Base-by-base conservation (phyloP, 257 asterid species). In the Eustoma russellianum region DNA sequence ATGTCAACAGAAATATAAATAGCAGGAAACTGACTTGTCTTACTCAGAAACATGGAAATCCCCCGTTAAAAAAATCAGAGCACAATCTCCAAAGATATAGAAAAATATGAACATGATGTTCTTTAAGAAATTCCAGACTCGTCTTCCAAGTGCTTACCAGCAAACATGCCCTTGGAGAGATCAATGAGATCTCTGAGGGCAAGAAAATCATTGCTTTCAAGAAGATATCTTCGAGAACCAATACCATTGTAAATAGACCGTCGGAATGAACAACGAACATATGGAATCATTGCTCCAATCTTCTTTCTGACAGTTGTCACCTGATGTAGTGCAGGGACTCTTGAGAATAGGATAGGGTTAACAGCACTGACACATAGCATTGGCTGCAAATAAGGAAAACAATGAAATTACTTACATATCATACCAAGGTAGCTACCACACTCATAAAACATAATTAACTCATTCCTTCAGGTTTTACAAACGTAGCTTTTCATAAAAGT, bases 291-390 rank as follows among this genome's bases (percentile, higher is more conserved):
- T 19, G 68, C 67, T 67, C 85, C 75, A 63, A 87, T 85, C 75
- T 72, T 82, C 66, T 69, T 84, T 71, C 98, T 71, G 53, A 85
- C 67, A 79, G 79, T 77, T 33, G 94, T 94, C 53, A 91, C 95
- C 66, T 87, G 93, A 72, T 91, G 96, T 51, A 91, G 66, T 38
- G 96, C 78, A 48, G 95, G 92, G 51, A 91, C 96, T 69, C 77
- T 91, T 13, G 92, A 69, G 65, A 82, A 87, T 52, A 91, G 81
- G 59, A 68, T 75, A 14, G 98, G 98, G 52, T 88, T 91, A 52
- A 91, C 89, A 35, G 96, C 98, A 80, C 98, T 74, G 66, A 84
- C 98, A 71, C 96, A 91, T 34, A 91, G 92, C 98, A 91, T 91
- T 67, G 98, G 98, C 98, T 91, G 92, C 81, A 78, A 68, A 60